Evolutionary conservation across 2,329 filamentous ascomycete genomes (phyloP), one percentile per base, ranked within the genome.

Genomic region (Fragosphaeria purpurea): DNA sequence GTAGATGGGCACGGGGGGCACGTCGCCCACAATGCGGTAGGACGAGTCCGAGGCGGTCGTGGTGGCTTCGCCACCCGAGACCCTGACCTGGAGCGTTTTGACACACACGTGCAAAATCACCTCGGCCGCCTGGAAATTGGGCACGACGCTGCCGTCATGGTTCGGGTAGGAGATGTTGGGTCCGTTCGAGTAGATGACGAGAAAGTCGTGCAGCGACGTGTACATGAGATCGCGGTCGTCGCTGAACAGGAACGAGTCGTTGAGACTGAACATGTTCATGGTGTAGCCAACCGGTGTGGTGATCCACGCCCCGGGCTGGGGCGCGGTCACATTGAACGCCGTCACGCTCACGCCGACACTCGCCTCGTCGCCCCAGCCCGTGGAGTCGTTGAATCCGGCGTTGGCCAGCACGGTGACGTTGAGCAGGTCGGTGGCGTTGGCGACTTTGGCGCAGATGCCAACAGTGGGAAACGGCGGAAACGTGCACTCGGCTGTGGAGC

Each of bases 91-190:
- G 12, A 46, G n/a, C 2, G 34, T 46, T 22, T 50, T 44, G n/a
- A 50, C 48, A 7, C 48, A 50, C 13, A 46, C 22, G 33, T 50
- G 39, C 22, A 50, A 30, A 30, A 46, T 11, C 5, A 46, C 10
- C 13, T 50, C 48, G 22, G 41, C 30, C 10, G 43, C 48, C 38
- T 42, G 34, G 9, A 50, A 50, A 12, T 22, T 37, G 4, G 47
- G 47, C 5, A 49, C 30, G 5, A 11, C 41, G 5, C 10, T 30
- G n/a, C 12, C 35, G 35, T 49, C 41, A 9, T 44, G 41, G 35
- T 49, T 49, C 6, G 48, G 48, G 7, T 50, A 44, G 7, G 44
- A 50, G 8, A 46, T 46, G 33, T 50, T 50, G 38, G 48, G 48
- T 9, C 48, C 48, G 48, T 46, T 46, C 7, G 38, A 46, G 32